Evolutionary conservation across 768 basidiomycete species (phyloP).

Genomic region (Multifurca ochricompacta): DNA sequence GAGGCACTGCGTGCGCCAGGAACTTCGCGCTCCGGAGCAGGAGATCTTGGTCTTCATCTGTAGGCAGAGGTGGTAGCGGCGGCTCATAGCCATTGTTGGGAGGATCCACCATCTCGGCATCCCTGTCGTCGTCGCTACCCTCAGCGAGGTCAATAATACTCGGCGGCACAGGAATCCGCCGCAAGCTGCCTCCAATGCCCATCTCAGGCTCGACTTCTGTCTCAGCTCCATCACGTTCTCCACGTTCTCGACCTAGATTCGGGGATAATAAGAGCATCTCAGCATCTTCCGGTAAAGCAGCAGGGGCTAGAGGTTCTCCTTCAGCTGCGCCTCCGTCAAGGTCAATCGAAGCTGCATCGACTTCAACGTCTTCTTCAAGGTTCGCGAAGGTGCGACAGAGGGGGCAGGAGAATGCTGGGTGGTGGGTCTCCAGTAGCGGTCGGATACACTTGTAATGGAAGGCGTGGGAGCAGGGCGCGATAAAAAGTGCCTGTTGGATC

Average conservation of each 20-base stretch:
- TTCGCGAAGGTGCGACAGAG: constrained; percentile 93
- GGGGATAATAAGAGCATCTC: constrained; percentile 14
- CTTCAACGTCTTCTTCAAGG: constrained; percentile 91
- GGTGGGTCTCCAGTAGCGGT: constrained; percentile 80
- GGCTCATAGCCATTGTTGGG: background rate
- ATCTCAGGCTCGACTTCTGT: constrained; percentile 17
- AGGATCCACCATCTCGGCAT: constrained; percentile 13
- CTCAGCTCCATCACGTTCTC: constrained; percentile 14
- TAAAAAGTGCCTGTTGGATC: constrained; percentile 93
- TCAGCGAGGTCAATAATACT: constrained; percentile 18
- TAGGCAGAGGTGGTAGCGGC: constrained; percentile 13
- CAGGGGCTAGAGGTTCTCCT: background rate
- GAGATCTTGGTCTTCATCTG: constrained; percentile 1
- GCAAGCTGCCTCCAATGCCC: background rate
- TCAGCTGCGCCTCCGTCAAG: constrained; percentile 1
- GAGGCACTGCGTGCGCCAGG: constrained; percentile 13
- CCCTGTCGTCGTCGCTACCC: constrained; percentile 14
- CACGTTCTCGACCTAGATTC: constrained; percentile 3
- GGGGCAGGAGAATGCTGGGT: constrained; percentile 91
- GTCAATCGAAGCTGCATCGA: constrained; percentile 31
- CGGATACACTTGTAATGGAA: constrained; percentile 97
- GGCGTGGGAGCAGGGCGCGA: constrained; percentile 94
- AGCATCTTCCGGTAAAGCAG: constrained; percentile 1
- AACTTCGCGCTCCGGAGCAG: constrained; percentile 6
- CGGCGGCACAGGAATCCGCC: constrained; percentile 7